Base-by-base conservation (phyloP, 148 eudicot genomes). In the Rhododendron henanense region DNA sequence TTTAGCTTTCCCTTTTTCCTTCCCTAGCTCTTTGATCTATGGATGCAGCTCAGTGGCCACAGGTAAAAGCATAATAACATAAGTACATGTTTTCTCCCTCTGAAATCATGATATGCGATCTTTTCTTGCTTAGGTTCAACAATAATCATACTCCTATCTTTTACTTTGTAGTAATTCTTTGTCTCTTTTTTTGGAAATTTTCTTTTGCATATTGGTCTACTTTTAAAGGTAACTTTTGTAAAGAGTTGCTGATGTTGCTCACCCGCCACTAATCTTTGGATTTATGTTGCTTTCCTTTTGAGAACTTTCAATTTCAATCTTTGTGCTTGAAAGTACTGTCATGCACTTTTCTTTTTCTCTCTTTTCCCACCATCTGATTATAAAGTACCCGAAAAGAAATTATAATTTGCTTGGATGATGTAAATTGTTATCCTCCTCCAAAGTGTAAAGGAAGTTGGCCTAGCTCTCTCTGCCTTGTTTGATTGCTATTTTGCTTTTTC, bases 41-140 rank as follows among this genome's bases (percentile, higher is more conserved):
- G 88, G 88, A 87, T 83, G 63, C 88, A 67, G 83, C 85, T 83
- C 86, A 87, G 83, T 87, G 88, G 88, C 83, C 86, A 61, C 59
- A 87, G 88, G 88, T 87, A 83, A 82, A 74, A 48, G 15, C 33
- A 69, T 55, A 19, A 55, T 15, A 16, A n/a, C 47, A 31, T 2
- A 18, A 9, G 5, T 75, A 37, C 39, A 55, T 73, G 35, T 78
- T 83, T 77, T 83, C 76, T 87, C 37, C 35, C 71, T 44, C 41
- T 61, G 81, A 83, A 86, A 81, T 86, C 85, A 86, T 86, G 67
- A 83, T 83, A 37, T 45, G 73, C 69, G 41, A 76, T 75, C 35
- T 50, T 83, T 75, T 47, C 23, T 75, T 6, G 19, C 41, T 35
- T 13, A 37, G 44, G 47, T 63, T 15, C 41, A 73, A 74, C 79